phyloP scores from a whole-genome alignment of 192 early-diverging fungal genomes.

The Coemansia sp. region DNA sequence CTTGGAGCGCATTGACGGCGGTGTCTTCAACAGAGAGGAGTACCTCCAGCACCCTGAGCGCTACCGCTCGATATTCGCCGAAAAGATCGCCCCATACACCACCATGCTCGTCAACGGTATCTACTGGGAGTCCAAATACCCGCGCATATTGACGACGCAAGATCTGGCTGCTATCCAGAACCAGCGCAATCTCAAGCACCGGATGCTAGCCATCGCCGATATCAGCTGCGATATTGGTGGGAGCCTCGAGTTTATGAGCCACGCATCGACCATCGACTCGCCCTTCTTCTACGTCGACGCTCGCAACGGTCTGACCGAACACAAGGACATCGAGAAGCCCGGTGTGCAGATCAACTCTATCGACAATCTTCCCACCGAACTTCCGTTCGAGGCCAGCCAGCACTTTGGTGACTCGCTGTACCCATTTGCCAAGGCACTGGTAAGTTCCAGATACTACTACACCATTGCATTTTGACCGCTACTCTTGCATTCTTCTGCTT shows the following conservation, averaged over 20 bases:
- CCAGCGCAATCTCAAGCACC: constrained; percentile 58
- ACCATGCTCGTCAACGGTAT: constrained; percentile 88
- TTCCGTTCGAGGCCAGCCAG: constrained; percentile 91
- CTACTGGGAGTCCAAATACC: constrained; percentile 87
- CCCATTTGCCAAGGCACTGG: constrained; percentile 78
- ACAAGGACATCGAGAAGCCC: constrained; percentile 69
- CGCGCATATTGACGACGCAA: constrained; percentile 82
- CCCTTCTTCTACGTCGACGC: constrained; percentile 94
- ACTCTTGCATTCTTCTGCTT: too few relatives aligned
- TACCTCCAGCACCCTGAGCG: constrained; percentile 75
- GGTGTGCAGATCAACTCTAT: constrained; percentile 98
- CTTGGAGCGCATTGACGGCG: constrained; percentile 69
- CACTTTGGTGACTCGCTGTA: constrained; percentile 86
- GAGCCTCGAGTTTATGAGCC: constrained; percentile 91
- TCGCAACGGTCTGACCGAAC: constrained; percentile 52
- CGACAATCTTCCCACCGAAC: constrained; percentile 94
- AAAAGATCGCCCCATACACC: constrained; percentile 89
- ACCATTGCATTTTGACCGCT: too few relatives aligned
- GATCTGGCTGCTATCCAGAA: constrained; percentile 72
- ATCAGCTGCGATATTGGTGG: constrained; percentile 94
- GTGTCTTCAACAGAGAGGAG: constrained; percentile 56
- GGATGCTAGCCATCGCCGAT: constrained; percentile 85
- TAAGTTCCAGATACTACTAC: too few relatives aligned
- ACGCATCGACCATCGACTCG: constrained; percentile 82
- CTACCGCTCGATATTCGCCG: constrained; percentile 76